Conservation (phyloP, 306 rosid genomes). For the Carpinus fangiana region DNA sequence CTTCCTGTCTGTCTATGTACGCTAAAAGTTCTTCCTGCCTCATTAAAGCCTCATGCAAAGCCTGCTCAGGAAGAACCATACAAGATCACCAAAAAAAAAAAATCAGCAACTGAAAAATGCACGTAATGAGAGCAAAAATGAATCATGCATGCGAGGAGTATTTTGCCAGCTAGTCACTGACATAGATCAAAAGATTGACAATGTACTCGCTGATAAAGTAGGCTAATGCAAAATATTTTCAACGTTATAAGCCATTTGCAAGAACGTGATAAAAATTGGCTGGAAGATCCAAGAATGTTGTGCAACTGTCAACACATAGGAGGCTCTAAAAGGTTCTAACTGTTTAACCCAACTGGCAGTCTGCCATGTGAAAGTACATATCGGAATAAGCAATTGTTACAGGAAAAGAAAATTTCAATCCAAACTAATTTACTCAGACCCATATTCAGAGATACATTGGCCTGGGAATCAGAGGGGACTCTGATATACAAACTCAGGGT, state of each 20-base stretch:
- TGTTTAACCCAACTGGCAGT: background rate
- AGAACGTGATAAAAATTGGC: slow-evolving; percentile 5
- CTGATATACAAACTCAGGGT: background rate
- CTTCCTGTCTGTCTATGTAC: slow-evolving; percentile 67
- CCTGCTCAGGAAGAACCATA: slow-evolving; percentile 44
- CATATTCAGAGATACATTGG: background rate
- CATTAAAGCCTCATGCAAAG: slow-evolving; percentile 78
- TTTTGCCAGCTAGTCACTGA: background rate
- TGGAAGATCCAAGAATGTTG: slow-evolving; percentile 12
- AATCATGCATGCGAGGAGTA: background rate
- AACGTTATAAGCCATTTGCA: background rate
- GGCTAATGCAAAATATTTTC: background rate
- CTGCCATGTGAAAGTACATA: background rate
- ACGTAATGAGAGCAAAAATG: background rate
- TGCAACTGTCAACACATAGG: slow-evolving; percentile 4
- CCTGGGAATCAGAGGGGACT: background rate
- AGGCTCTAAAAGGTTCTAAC: slow-evolving; percentile 4
- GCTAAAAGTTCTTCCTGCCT: slow-evolving; percentile 90
- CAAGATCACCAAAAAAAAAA: background rate
- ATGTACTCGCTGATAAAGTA: background rate
- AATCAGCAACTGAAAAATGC: background rate
- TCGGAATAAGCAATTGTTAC: background rate
- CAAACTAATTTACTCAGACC: background rate
- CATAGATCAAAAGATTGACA: background rate
- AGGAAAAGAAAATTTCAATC: background rate